Base-by-base conservation (phyloP, 208 protist species). In the Zelonia costaricensis region DNA sequence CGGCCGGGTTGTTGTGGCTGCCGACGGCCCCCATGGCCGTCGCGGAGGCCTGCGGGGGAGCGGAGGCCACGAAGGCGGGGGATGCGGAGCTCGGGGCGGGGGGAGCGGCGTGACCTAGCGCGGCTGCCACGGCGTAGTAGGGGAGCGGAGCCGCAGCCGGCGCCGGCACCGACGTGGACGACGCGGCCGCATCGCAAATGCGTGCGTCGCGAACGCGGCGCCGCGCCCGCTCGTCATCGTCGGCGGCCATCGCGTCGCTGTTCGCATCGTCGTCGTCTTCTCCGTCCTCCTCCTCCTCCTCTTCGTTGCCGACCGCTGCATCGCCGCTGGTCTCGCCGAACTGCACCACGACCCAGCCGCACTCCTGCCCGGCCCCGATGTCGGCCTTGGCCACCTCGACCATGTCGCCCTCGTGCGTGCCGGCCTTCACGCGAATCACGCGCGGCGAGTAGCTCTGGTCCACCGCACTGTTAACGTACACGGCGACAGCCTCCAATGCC, bases 381-480 rank as follows among this genome's bases (percentile, higher is more conserved):
- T 81, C 74, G 16, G 48, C 71, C 23, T 46, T 59, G 7, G 76
- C 70, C 16, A 93, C 74, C 67, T 93, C 82, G 5, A 63, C 66
- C 62, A 94, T 78, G 59, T 93, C 88, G 15, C 79, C 82, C 15
- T 55, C 66, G 27, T 85, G 75, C 23, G 81, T 88, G 8, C 92
- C 88, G 6, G 83, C 82, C 20, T 78, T 76, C 23, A 97, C 56
- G 13, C 62, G 55, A 18, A 94, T 74, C 42, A 64, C 73, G 12
- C 78, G 69, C 36, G 92, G 92, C 10, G 92, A 91, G 84, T 97
- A 97, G 70, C 88, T 97, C 58, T 97, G 87, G 53, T 97, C 92
- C 13, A 74, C 62, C 12, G 53, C 45, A 66, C 68, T 86, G 54
- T 91, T 73, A 31, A 95, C 64, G 71, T 83, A 90, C 23, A 97